Evolutionary conservation across 1,284 basidiomycete species (phyloP).

Genomic region (Erythrobasidium hasegawianum): DNA sequence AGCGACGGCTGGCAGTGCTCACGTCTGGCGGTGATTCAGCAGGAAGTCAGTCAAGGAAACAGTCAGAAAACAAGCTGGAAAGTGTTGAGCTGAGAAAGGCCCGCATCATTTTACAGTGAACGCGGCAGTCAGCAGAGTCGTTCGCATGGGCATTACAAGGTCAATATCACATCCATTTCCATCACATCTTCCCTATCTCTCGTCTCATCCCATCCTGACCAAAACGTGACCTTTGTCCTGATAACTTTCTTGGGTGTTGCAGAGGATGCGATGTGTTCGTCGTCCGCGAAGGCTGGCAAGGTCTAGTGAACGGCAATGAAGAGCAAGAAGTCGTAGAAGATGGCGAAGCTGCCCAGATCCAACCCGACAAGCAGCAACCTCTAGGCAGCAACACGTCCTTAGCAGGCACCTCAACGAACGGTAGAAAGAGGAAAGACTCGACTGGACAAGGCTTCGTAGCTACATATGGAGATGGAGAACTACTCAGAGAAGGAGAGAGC

Average conservation of each 20-base stretch:
- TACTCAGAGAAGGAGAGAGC: constrained; percentile 84
- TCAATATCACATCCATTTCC: constrained; percentile 51
- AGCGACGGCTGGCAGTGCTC: constrained; percentile 67
- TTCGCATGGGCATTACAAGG: constrained; percentile 84
- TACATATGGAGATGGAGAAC: constrained; percentile 84
- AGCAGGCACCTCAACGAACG: neutral
- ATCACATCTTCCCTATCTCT: neutral
- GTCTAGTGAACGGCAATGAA: constrained; percentile 63
- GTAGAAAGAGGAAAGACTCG: neutral
- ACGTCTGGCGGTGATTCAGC: constrained; percentile 97
- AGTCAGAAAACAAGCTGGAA: constrained; percentile 1
- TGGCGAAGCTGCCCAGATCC: neutral
- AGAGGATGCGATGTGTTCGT: constrained; percentile 91
- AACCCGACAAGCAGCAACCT: neutral
- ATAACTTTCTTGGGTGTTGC: constrained; percentile 24
- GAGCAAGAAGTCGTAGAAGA: constrained; percentile 11
- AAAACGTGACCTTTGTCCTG: neutral
- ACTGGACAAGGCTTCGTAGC: constrained; percentile 41
- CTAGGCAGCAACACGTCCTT: neutral
- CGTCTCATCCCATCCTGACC: neutral
- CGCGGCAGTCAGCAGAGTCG: constrained; percentile 83
- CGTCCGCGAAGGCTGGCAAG: constrained; percentile 96
- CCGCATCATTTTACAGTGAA: constrained; percentile 72
- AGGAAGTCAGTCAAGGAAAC: constrained; percentile 49
- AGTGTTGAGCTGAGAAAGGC: constrained; percentile 52